These are phyloP conservation scores for Rhizoclosmatium globosum DNA, from an alignment of 192 early-diverging fungal species.

Conservation along the genomic window DNA sequence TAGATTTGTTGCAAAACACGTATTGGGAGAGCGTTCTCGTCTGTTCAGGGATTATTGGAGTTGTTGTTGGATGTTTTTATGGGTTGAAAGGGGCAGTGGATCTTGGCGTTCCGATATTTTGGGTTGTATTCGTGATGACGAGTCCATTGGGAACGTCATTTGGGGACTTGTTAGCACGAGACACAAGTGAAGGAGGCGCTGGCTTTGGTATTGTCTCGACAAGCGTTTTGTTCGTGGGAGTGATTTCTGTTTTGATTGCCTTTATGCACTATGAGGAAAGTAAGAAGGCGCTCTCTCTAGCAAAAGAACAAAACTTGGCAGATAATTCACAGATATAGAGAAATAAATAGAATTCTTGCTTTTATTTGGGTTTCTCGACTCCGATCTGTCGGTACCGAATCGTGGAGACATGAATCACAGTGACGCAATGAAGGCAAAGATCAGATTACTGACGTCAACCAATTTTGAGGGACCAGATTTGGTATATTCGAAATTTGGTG, in stretches of 20 bases:
- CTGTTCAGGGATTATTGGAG: background rate
- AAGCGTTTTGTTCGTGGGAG: background rate
- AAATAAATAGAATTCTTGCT: too few relatives aligned
- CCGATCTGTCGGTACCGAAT: too few relatives aligned
- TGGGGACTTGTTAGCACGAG: background rate
- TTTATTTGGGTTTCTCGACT: too few relatives aligned
- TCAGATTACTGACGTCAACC: too few relatives aligned
- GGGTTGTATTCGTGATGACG: background rate
- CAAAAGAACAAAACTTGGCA: too few relatives aligned
- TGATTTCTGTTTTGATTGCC: background rate
- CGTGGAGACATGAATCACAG: too few relatives aligned
- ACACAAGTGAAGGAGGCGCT: background rate
- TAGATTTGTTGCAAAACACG: background rate
- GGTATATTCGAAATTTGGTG: too few relatives aligned
- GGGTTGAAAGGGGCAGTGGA: background rate
- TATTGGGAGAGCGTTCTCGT: constrained; percentile 3
- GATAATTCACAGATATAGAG: too few relatives aligned
- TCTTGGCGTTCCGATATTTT: background rate
- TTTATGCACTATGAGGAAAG: background rate
- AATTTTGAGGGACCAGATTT: too few relatives aligned
- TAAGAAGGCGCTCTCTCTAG: background rate
- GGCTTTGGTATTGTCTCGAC: background rate
- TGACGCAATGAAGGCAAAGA: too few relatives aligned
- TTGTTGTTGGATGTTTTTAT: background rate
- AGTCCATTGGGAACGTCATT: background rate